Conservation (phyloP, 148 eudicot genomes). For the Camellia lanceoleosa region DNA sequence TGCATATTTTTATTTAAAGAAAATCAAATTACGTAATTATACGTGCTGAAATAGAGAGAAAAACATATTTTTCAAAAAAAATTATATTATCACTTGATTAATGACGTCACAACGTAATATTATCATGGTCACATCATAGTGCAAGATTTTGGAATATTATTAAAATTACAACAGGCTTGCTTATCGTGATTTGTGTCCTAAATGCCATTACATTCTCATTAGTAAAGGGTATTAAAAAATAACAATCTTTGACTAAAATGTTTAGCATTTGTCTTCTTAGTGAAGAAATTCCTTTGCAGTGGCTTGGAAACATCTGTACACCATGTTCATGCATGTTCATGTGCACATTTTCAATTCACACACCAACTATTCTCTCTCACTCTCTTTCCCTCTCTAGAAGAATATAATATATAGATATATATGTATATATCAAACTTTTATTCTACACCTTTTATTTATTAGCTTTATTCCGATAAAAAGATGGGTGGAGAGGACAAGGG, state of each 20-base stretch:
- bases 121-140: not conserved
- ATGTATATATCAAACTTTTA: not conserved
- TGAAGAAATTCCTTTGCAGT: constrained; percentile 16
- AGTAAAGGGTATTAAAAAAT: constrained; percentile 1
- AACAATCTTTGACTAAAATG: constrained; percentile 33
- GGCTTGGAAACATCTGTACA: constrained; percentile 26
- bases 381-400: not conserved
- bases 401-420: too few relatives aligned
- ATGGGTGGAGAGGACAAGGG: constrained; percentile 28
- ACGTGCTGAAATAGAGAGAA: too few relatives aligned
- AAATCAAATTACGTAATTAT: too few relatives aligned
- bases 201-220: constrained; percentile 28
- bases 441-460: constrained; percentile 10
- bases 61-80: too few relatives aligned
- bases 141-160: not conserved
- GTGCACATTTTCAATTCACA: not conserved
- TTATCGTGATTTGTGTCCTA: constrained; percentile 16
- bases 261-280: constrained; percentile 19
- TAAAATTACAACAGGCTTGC: not conserved
- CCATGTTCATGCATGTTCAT: constrained; percentile 29
- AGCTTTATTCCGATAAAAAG: constrained; percentile 36
- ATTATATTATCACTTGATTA: too few relatives aligned
- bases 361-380: not conserved
- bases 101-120: too few relatives aligned
- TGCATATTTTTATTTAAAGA: too few relatives aligned